Evolutionary conservation across 2,329 filamentous ascomycete species (phyloP).

Genomic region (Phoma sp.): DNA sequence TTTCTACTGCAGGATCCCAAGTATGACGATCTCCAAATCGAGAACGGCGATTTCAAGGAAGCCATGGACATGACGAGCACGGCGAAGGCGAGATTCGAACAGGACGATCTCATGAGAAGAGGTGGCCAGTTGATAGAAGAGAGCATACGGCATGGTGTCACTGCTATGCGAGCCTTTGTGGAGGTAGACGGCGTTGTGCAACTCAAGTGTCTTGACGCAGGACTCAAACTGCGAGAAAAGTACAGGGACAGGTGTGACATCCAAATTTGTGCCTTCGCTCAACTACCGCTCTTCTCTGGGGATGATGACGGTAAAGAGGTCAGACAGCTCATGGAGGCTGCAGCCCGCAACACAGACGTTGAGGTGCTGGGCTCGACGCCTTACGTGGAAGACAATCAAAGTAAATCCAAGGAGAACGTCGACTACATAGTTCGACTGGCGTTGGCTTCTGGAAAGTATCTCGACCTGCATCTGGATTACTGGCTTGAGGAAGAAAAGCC

Average conservation of each 20-base stretch:
- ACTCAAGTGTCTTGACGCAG: slow-evolving; percentile 63
- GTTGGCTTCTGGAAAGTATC: slow-evolving; percentile 57
- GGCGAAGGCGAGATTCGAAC: slow-evolving; percentile 69
- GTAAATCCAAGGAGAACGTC: slow-evolving; percentile 62
- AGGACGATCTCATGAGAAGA: slow-evolving; percentile 66
- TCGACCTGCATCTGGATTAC: slow-evolving; percentile 78
- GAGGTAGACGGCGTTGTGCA: slow-evolving; percentile 70
- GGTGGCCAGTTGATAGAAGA: slow-evolving; percentile 70
- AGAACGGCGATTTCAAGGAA: slow-evolving; percentile 68
- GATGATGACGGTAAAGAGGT: slow-evolving; percentile 58
- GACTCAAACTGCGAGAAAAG: slow-evolving; percentile 61
- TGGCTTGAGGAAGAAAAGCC: slow-evolving; percentile 60
- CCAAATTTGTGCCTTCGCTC: slow-evolving; percentile 74
- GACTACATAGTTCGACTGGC: slow-evolving; percentile 66
- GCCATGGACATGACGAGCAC: slow-evolving; percentile 64
- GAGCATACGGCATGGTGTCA: slow-evolving; percentile 68
- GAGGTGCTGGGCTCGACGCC: slow-evolving; percentile 71
- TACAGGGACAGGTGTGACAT: slow-evolving; percentile 62
- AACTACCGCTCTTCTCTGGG: slow-evolving; percentile 69
- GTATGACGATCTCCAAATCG: slow-evolving; percentile 66
- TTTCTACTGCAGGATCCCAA: slow-evolving; percentile 64
- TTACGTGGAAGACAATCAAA: slow-evolving; percentile 66
- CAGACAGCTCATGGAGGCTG: slow-evolving; percentile 55
- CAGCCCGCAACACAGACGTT: slow-evolving; percentile 53
- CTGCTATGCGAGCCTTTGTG: slow-evolving; percentile 72